phyloP scores from a whole-genome alignment of 1,284 basidiomycete genomes.

The Ganoderma leucocontextum region DNA sequence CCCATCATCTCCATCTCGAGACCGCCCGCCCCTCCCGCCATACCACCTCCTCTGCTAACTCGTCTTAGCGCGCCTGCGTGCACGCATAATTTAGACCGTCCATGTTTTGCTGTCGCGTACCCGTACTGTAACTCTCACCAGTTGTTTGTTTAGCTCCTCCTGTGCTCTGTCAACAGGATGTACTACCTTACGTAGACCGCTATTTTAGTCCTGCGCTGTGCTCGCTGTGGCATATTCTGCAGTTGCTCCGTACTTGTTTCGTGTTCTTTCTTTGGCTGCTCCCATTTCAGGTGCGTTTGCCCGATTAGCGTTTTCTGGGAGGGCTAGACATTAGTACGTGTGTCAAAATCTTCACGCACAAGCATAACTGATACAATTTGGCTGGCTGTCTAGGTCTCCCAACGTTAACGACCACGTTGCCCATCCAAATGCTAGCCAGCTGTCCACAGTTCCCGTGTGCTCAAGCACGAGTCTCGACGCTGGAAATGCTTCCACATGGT shows the following conservation, averaged over 20 bases:
- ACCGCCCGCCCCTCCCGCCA: background rate
- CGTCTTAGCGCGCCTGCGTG: constrained; percentile 1
- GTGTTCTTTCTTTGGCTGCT: background rate
- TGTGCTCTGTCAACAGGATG: constrained; percentile 22
- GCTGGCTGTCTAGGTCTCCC: background rate
- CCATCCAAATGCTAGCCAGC: background rate
- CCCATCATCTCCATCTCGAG: background rate
- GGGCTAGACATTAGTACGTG: background rate
- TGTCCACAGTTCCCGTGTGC: no score
- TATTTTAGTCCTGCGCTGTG: constrained; percentile 23
- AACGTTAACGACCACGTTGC: background rate
- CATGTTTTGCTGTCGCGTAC: constrained; percentile 33
- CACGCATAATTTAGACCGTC: constrained; percentile 29
- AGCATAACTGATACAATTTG: background rate
- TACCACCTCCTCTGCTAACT: background rate
- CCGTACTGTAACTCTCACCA: constrained; percentile 24
- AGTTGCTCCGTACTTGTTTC: constrained; percentile 2
- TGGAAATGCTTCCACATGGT: no score
- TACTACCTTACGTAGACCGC: constrained; percentile 33
- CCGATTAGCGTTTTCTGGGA: background rate
- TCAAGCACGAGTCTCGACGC: no score
- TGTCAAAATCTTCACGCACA: background rate
- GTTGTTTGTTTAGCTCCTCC: constrained; percentile 30
- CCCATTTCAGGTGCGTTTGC: background rate
- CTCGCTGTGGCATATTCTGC: constrained; percentile 8